Base-by-base conservation (phyloP, 768 basidiomycete genomes). In the Amanita phalloides region DNA sequence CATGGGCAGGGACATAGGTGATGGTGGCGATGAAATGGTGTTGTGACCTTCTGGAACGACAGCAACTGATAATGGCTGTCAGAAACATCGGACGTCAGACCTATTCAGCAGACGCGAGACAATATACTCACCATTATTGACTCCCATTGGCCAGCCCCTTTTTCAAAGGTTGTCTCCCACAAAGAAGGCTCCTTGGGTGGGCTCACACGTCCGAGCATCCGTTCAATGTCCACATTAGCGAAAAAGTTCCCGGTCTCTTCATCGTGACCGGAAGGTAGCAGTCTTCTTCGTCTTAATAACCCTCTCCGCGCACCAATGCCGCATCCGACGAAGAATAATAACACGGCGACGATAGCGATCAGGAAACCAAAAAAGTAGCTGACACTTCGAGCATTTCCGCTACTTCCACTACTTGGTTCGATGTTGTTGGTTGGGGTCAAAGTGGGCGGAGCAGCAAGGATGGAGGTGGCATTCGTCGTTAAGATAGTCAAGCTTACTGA, bases 331-430 rank as follows among this genome's bases (percentile, higher is more conserved):
- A 80, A 78, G 45, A 80, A 60, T 42, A 79, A 63, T 26, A 81
- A 60, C 42, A 77, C 66, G 1, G 69, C 65, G 53, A 73, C 64
- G 56, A 78, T 73, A 21, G 73, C 68, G 58, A 76, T 71, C 55
- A 78, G 70, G 55, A 78, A 76, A 3, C 76, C 76, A 53, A 76
- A 75, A 60, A 76, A 76, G 59, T 75, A 74, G 55, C 64, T 73
- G 20, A 72, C 69, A 6, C 71, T 69, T 33, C 66, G 66, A 32
- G 57, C 53, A 53, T 55, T 55, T 13, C 51, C 55, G 26, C 38
- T 37, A 32, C 33, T 25, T 36, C 46, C 20, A 48, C 46, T 7
- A n/a, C 10, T n/a, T 25, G 25, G 14, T n/a, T 6, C 17, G 41
- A 6, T n/a, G 46, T 5, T 10, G n/a, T 9, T 26, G 30, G 46